Conservation (phyloP, 2,329 filamentous ascomycete species). For the Aaosphaeria arxii region DNA sequence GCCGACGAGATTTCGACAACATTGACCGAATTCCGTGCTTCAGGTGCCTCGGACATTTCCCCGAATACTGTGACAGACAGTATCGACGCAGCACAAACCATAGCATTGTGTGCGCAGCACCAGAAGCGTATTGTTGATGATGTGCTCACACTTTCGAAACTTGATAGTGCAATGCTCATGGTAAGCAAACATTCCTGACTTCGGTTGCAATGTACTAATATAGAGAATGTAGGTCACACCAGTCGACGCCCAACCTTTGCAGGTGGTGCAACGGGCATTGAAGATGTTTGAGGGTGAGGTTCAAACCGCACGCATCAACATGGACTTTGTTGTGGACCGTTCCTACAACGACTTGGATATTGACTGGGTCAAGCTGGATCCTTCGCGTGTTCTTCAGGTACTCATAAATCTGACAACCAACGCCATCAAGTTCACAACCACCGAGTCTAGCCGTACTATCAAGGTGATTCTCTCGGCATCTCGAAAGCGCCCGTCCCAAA, state of each 20-base stretch:
- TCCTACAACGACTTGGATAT: slow-evolving; percentile 58
- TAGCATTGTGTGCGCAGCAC: slow-evolving; percentile 73
- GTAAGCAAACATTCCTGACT: slow-evolving; percentile 23
- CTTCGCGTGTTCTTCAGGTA: slow-evolving; percentile 67
- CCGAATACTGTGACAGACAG: slow-evolving; percentile 55
- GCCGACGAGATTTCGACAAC: slow-evolving; percentile 68
- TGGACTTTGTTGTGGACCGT: slow-evolving; percentile 62
- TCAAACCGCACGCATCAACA: slow-evolving; percentile 64
- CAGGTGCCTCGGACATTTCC: slow-evolving; percentile 47
- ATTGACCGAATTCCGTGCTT: slow-evolving; percentile 41
- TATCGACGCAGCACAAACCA: slow-evolving; percentile 73
- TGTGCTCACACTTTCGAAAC: slow-evolving; percentile 50
- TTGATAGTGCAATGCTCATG: slow-evolving; percentile 71
- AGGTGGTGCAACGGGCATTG: slow-evolving; percentile 63
- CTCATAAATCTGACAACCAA: slow-evolving; percentile 75
- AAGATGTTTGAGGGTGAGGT: slow-evolving; percentile 79
- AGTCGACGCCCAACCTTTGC: slow-evolving; percentile 64
- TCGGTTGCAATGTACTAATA: neutral
- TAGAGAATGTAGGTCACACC: slow-evolving; percentile 54
- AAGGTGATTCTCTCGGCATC: slow-evolving; percentile 65
- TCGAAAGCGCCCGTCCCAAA: slow-evolving; percentile 49
- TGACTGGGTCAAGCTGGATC: slow-evolving; percentile 70
- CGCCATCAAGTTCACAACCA: slow-evolving; percentile 76
- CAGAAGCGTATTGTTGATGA: slow-evolving; percentile 62
- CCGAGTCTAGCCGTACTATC: slow-evolving; percentile 61